Conservation (phyloP, 495 filamentous ascomycete genomes). For the Xylaria palmicola region DNA sequence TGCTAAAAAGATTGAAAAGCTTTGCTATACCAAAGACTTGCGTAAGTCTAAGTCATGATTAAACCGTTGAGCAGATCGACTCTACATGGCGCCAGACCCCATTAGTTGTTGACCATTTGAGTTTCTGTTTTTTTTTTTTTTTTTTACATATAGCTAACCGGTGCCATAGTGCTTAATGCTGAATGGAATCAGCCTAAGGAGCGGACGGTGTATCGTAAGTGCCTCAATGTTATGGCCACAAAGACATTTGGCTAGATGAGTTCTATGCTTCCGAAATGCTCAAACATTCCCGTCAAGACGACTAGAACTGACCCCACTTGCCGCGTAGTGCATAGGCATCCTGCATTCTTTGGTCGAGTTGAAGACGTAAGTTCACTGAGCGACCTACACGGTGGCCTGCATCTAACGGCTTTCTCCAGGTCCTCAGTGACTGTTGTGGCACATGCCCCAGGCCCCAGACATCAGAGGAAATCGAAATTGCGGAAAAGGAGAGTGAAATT, state of each 20-base stretch:
- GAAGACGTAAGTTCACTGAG: slow-evolving; percentile 31
- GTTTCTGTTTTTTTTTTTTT: no score
- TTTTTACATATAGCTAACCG: slow-evolving; percentile 12
- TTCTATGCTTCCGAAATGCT: not conserved
- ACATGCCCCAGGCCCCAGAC: slow-evolving; percentile 67
- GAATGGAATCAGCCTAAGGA: slow-evolving; percentile 79
- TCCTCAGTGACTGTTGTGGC: slow-evolving; percentile 77
- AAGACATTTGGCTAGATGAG: no score
- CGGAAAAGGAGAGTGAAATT: slow-evolving; percentile 67
- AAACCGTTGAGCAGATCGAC: not conserved
- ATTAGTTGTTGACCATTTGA: not conserved
- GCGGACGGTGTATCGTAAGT: slow-evolving; percentile 56
- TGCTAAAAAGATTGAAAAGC: slow-evolving; percentile 71
- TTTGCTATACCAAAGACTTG: slow-evolving; percentile 75
- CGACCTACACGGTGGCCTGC: not conserved
- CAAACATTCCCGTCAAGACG: not conserved
- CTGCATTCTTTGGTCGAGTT: slow-evolving; percentile 53
- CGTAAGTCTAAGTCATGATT: slow-evolving; percentile 26
- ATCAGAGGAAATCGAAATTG: slow-evolving; percentile 65
- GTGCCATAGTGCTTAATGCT: slow-evolving; percentile 65
- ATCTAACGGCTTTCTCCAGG: slow-evolving; percentile 40
- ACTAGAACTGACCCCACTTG: not conserved
- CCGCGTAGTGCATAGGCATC: slow-evolving; percentile 65
- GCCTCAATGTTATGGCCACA: not conserved
- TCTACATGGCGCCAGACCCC: no score